phyloP scores from a whole-genome alignment of 225 moss, liverwort and hornwort species.

The Takakia lepidozioides region DNA sequence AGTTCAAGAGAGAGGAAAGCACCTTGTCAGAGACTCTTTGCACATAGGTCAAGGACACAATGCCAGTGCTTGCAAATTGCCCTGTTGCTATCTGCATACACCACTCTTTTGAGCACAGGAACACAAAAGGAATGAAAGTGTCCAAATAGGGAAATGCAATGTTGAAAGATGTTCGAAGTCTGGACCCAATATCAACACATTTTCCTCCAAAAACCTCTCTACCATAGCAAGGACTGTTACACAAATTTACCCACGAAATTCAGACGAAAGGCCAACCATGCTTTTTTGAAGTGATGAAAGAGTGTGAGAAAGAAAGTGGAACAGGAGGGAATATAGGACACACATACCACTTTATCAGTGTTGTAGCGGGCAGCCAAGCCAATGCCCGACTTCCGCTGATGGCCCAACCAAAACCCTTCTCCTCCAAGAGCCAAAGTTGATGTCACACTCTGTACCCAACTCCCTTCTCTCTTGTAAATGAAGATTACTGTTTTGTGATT shows the following conservation, averaged over 20 bases:
- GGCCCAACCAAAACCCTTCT: constrained; percentile 98
- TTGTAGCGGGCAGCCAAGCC: constrained; percentile 99
- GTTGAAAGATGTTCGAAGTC: too few relatives aligned
- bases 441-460: constrained; percentile 62
- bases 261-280: too few relatives aligned
- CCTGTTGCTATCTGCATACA: constrained; percentile 82
- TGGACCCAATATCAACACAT: too few relatives aligned
- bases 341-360: constrained; percentile 91
- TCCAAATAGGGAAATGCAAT: too few relatives aligned
- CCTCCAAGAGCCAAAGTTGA: constrained; percentile 92
- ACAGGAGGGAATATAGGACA: neutral
- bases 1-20: constrained; percentile 1
- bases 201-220: too few relatives aligned
- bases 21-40: constrained; percentile 99
- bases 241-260: too few relatives aligned
- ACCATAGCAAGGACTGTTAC: too few relatives aligned
- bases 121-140: too few relatives aligned
- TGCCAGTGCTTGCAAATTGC: constrained; percentile 97
- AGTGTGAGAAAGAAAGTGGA: neutral
- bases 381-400: constrained; percentile 97
- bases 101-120: too few relatives aligned
- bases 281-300: too few relatives aligned
- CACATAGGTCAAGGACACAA: constrained; percentile 96
- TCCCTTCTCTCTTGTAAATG: too few relatives aligned
- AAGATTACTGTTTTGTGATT: too few relatives aligned